Base-by-base conservation (phyloP, 768 basidiomycete genomes). In the Tricholoma matsutake region DNA sequence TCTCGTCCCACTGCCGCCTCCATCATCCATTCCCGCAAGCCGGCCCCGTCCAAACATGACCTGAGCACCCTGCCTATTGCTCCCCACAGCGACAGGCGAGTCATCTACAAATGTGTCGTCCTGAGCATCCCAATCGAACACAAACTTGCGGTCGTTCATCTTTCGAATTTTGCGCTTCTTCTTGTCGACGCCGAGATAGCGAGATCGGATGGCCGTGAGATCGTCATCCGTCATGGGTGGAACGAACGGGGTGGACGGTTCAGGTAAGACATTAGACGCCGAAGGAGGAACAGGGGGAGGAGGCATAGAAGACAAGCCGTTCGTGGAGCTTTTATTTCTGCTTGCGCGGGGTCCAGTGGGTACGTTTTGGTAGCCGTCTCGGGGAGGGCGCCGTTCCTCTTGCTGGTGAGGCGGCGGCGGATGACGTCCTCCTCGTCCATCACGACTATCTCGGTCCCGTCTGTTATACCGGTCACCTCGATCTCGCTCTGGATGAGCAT, bases 121-220 rank as follows among this genome's bases (percentile, higher is more conserved):
- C 72, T 90, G 91, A 54, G 88, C 87, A 69, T 96, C 95, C 97
- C 97, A 99, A 73, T 98, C 97, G 69, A 99, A 99, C n/a, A 96
- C 92, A 71, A 98, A 94, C 75, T 96, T 96, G 75, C 94, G 87
- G 73, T 96, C 94, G 70, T 91, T 93, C 85, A 92, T 94, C 77
- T 95, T 96, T 58, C 94, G 87, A 66, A 94, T 91, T 75, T 92
- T 94, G 41, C 93, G 89, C 77, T 95, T 96, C 82, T 96, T 95
- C 75, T 87, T 92, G 73, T 92, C 90, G 18, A 93, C 91, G 4
- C 97, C 97, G 32, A 99, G 87, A 73, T 99, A 98, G 37, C 96
- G 86, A 22, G 95, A 92, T 7, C 94, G 89, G 66, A 98, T 89
- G 0, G 89, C 91, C 0, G 80, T 79, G 6, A 96, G 81, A 69